Base-by-base conservation (phyloP, 768 basidiomycete genomes). In the Porphyrellus cyaneotinctus region DNA sequence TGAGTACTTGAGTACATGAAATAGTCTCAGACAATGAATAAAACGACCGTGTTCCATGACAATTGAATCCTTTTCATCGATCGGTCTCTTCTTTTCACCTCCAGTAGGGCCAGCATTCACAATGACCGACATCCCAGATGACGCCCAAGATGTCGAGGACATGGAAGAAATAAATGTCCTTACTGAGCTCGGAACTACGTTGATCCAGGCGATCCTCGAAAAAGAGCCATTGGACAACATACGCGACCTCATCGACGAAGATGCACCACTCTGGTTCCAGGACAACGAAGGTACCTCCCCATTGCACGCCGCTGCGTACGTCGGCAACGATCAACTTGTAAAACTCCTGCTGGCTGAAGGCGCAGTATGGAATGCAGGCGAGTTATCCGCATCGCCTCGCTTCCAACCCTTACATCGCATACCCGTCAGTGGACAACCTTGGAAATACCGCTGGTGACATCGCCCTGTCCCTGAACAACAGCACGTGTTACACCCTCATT, bases 231-330 rank as follows among this genome's bases (percentile, higher is more conserved):
- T 68, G 42, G 72, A 75, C 17, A 68, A 66, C 15, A 72, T 88
- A 48, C 73, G 75, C 56, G 65, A 64, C 14, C 65, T 84, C 31
- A 74, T 90, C 56, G 76, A 81, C 11, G 75, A 74, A 6, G 90
- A 85, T 17, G 87, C 91, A 8, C 91, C 91, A 1, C 69, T 90
- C 44, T 97, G 95, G 95, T 93, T 87, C 64, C 92, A 97, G 69
- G 88, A 87, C 65, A 80, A 82, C 43, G 82, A 87, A 59, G 94
- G 93, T 1, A 85, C 84, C 57, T 92, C 91, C 6, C 78, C 85
- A 17, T 69, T 98, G 41, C 95, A 98, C 64, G 92, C 91, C 15
- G 95, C 91, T 13, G 88, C 84, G 2, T 92, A 87, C 59, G 68
- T 79, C 42, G 83, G 87, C 60, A 81, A 87, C 58, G 64, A 76